Base-by-base conservation (phyloP, 768 basidiomycete genomes). In the Serendipita sp. region DNA sequence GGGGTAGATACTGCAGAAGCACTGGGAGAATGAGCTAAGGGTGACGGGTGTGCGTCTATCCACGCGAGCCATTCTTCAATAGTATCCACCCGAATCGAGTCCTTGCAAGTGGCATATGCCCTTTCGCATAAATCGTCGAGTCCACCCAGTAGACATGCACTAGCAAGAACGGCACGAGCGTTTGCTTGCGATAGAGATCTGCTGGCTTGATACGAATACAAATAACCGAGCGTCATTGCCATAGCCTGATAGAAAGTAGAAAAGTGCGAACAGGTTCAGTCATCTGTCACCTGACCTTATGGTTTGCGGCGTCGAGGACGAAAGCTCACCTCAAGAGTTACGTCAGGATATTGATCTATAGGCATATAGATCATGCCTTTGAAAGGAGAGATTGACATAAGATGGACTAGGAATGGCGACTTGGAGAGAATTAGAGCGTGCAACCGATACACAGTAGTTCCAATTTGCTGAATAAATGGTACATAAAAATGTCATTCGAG, bases 351-450 rank as follows among this genome's bases (percentile, higher is more conserved):
- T 67, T 83, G 81, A 69, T 87, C 85, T 67, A 92, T 76, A 67
- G 84, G 81, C 64, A 92, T 82, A 71, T 85, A 86, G 70, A 93
- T 82, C 64, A 82, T 77, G 68, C 85, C 81, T 70, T 85, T 83
- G 13, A 81, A 84, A 30, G 85, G 85, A 38, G 86, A 84, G 58
- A 86, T 88, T 64, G 86, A 87, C 86, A 95, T 89, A 68, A 91
- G 79, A 73, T 92, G 89, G 45, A 86, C 88, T 71, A 94, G 82
- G 75, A 84, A 89, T 44, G 92, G 91, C 37, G 91, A 92, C 63
- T 86, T 86, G 66, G 90, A 89, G 67, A 94, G 79, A 68, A 93
- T 86, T 74, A 94, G 87, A 68, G 86, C 83, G 76, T 92, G 88
- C 41, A 91, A 81, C 64, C 83, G 82, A 74, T 89, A 91, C 28